Conservation (phyloP, 345 rosid species). For the Microcos paniculata region DNA sequence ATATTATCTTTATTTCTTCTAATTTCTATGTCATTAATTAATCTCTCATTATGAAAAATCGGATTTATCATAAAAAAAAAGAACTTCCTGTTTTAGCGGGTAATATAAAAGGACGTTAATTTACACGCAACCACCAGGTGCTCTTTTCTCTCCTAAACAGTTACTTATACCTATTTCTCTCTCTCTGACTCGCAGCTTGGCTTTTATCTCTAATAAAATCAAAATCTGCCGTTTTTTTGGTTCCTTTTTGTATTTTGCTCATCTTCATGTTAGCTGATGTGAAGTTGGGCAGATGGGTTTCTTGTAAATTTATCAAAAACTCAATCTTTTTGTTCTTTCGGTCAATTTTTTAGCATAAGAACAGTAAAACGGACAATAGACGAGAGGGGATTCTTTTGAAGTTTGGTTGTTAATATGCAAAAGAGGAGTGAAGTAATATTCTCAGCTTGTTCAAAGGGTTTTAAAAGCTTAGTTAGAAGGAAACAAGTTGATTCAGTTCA, state of each 20-base stretch:
- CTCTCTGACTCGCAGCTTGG: background rate
- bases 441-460: slow-evolving; percentile 29
- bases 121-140: background rate
- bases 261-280: too few relatives aligned
- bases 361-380: background rate
- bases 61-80: too few relatives aligned
- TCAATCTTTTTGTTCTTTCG: background rate
- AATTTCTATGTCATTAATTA: too few relatives aligned
- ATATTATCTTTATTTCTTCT: too few relatives aligned
- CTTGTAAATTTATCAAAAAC: background rate
- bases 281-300: background rate
- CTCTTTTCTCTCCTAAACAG: background rate
- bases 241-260: background rate
- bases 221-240: background rate
- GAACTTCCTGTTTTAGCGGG: too few relatives aligned
- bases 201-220: background rate
- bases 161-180: background rate
- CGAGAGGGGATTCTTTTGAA: background rate
- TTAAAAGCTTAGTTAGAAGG: slow-evolving; percentile 56
- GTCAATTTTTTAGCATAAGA: background rate
- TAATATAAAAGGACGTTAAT: too few relatives aligned
- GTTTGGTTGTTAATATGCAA: slow-evolving; percentile 32
- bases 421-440: slow-evolving; percentile 20
- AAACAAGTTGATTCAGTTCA: slow-evolving; percentile 75
- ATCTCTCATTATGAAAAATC: too few relatives aligned